Evolutionary conservation across 345 rosid species (phyloP).

Genomic region (Euphorbia tirucalli): DNA sequence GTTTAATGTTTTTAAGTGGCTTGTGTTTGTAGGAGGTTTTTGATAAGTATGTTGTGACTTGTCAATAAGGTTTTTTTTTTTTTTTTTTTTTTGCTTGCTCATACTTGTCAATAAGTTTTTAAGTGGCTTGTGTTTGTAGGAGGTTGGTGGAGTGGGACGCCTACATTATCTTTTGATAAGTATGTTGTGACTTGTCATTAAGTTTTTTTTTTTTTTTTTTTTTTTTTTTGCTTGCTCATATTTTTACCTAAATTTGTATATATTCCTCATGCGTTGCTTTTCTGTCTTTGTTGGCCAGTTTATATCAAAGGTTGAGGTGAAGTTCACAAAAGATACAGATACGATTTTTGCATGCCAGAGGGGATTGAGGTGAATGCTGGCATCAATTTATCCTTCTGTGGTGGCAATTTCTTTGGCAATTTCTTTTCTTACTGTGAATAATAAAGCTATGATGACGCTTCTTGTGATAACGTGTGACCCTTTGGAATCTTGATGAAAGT

Average conservation of each 20-base stretch:
- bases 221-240: conserved; percentile 9
- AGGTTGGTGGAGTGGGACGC: conserved; percentile 97
- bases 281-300: conserved; percentile 50
- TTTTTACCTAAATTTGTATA: conserved; percentile 2
- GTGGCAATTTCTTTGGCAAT: background rate
- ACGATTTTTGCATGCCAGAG: conserved; percentile 91
- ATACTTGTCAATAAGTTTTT: no score
- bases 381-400: background rate
- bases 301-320: conserved; percentile 63
- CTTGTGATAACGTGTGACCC: background rate
- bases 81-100: no score
- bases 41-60: no score
- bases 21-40: no score
- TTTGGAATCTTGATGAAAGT: background rate
- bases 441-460: background rate
- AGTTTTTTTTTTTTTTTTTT: no score
- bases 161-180: conserved; percentile 65
- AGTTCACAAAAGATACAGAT: conserved; percentile 73
- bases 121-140: conserved; percentile 47
- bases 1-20: no score
- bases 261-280: conserved; percentile 12
- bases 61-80: no score
- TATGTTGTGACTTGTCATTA: conserved; percentile 26
- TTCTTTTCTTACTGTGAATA: background rate
- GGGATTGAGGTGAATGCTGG: conserved; percentile 66